Evolutionary conservation across 2,329 filamentous ascomycete species (phyloP).

Genomic region (Zymoseptoria brevis): DNA sequence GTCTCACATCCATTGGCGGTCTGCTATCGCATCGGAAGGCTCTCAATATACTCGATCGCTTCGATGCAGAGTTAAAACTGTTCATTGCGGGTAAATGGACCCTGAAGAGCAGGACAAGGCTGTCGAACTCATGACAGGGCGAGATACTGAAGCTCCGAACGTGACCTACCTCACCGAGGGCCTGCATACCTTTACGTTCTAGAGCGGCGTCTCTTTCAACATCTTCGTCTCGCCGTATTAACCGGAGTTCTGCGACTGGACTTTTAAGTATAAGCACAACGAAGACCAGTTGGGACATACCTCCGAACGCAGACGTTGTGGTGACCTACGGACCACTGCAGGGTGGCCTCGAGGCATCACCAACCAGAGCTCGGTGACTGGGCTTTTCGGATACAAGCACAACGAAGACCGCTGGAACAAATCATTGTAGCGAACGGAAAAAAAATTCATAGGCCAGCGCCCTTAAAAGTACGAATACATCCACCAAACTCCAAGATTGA

Average conservation of each 20-base stretch:
- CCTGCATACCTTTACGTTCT: slow-evolving; percentile 37
- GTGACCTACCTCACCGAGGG: slow-evolving; percentile 50
- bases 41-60: slow-evolving; percentile 21
- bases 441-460: no score
- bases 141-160: slow-evolving; percentile 33
- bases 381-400: no score
- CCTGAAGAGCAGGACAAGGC: slow-evolving; percentile 3
- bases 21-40: slow-evolving; percentile 24
- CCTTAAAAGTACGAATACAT: no score
- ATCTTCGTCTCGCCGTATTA: slow-evolving; percentile 48
- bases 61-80: slow-evolving; percentile 30
- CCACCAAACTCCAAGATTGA: no score
- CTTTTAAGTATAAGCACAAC: slow-evolving; percentile 46
- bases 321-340: slow-evolving; percentile 36
- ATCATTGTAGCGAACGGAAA: no score
- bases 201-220: slow-evolving; percentile 42
- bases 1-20: slow-evolving; percentile 30
- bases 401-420: no score
- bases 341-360: no score
- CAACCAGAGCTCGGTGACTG: no score
- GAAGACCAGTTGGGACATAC: slow-evolving; percentile 31
- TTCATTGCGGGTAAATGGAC: slow-evolving; percentile 31
- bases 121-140: slow-evolving; percentile 11
- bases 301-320: slow-evolving; percentile 28
- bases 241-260: slow-evolving; percentile 35